phyloP scores from a whole-genome alignment of 257 asterid genomes.

The Capsicum baccatum region DNA sequence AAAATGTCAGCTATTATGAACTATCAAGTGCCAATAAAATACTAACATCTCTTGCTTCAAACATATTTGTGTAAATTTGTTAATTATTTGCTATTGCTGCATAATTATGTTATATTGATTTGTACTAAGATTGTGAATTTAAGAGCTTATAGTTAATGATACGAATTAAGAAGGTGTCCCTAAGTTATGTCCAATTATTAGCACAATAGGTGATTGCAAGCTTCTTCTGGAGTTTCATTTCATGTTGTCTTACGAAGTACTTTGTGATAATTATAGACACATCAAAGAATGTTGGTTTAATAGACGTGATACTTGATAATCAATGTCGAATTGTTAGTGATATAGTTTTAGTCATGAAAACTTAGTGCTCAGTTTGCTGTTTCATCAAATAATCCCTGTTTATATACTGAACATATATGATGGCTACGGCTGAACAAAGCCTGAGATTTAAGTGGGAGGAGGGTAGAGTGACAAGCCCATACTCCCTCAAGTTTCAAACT shows the following conservation, averaged over 20 bases:
- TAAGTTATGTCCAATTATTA: background rate
- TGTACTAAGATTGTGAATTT: background rate
- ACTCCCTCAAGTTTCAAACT: background rate
- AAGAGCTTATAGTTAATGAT: background rate
- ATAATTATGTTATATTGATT: background rate
- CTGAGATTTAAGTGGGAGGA: slow-evolving; percentile 3
- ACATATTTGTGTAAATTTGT: background rate
- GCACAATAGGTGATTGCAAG: slow-evolving; percentile 1
- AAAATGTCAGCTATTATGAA: background rate
- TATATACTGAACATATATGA: background rate
- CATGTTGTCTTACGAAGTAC: background rate
- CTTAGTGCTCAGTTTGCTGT: background rate
- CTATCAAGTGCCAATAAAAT: slow-evolving; percentile 1
- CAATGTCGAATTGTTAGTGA: background rate
- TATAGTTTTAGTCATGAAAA: background rate
- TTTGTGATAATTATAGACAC: background rate
- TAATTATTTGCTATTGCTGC: background rate
- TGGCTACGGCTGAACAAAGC: background rate
- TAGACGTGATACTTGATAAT: background rate
- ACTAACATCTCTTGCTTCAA: slow-evolving; percentile 7
- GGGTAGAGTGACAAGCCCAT: background rate
- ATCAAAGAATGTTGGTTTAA: background rate
- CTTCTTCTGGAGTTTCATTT: background rate
- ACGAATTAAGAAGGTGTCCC: background rate
- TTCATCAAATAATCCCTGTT: background rate